Conservation (phyloP, 768 basidiomycete species). For the Pleurotus djamor region DNA sequence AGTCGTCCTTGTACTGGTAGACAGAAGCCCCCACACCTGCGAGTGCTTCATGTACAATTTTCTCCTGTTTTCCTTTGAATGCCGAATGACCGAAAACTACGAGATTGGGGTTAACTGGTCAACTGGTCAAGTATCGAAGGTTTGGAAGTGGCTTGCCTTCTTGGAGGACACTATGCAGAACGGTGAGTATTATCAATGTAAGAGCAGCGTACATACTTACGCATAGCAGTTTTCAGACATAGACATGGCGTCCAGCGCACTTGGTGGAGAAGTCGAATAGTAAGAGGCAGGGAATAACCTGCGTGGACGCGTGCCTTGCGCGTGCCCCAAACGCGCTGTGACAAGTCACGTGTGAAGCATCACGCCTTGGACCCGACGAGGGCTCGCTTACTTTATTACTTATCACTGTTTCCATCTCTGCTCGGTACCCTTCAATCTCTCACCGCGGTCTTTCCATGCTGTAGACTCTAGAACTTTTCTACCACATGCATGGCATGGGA, state of each 20-base stretch:
- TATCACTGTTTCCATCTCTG: too few relatives aligned
- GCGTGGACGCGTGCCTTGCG: too few relatives aligned
- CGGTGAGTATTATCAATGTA: not conserved
- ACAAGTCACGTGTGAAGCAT: too few relatives aligned
- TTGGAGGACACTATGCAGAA: constrained; percentile 10
- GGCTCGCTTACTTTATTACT: too few relatives aligned
- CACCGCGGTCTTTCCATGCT: too few relatives aligned
- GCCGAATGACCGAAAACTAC: constrained; percentile 66
- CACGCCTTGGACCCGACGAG: too few relatives aligned
- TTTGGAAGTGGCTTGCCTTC: constrained; percentile 8
- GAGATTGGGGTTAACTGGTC: not conserved
- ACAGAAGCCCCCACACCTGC: constrained; percentile 36
- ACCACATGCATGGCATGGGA: too few relatives aligned
- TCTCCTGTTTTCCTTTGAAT: constrained; percentile 78
- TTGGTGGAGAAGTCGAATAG: not conserved
- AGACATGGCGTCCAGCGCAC: not conserved
- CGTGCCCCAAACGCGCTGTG: too few relatives aligned
- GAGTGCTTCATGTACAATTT: constrained; percentile 71
- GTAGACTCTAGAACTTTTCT: too few relatives aligned
- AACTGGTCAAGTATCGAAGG: not conserved
- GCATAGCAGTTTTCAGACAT: not conserved
- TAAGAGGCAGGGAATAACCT: not conserved
- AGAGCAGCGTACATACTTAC: not conserved
- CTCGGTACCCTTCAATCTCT: too few relatives aligned
- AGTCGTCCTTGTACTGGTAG: not conserved